Conservation (phyloP, 768 basidiomycete species). For the Cystobasidium ongulense region DNA sequence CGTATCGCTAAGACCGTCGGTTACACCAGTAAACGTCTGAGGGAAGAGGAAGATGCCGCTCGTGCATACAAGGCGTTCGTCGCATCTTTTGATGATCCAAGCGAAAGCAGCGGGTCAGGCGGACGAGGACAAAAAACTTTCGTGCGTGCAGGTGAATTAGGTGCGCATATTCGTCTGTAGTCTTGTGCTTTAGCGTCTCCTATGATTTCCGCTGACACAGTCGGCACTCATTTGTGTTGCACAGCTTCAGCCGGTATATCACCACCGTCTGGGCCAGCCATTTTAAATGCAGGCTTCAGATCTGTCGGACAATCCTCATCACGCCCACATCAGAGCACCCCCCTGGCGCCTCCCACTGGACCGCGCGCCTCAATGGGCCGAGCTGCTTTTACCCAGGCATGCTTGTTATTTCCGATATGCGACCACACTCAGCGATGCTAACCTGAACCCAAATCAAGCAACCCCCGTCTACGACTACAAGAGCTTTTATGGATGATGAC, state of each 20-base stretch:
- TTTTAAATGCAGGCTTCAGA: background rate
- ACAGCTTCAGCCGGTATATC: slow-evolving; percentile 41
- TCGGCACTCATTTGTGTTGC: no score
- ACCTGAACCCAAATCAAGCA: slow-evolving; percentile 14
- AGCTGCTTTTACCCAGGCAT: slow-evolving; percentile 15
- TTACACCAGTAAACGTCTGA: slow-evolving; percentile 48
- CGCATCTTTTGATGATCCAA: slow-evolving; percentile 72
- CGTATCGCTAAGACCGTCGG: slow-evolving; percentile 69
- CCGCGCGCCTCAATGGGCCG: slow-evolving; percentile 13
- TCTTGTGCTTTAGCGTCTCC: no score
- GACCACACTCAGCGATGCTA: background rate
- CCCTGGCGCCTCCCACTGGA: background rate
- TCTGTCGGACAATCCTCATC: slow-evolving; percentile 12
- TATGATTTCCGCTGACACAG: no score
- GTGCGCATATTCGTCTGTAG: no score
- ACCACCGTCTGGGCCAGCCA: slow-evolving; percentile 34
- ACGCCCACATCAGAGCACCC: background rate
- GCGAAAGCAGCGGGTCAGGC: slow-evolving; percentile 40
- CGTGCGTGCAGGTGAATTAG: slow-evolving; percentile 50
- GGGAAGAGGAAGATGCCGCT: slow-evolving; percentile 44
- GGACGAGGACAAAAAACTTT: slow-evolving; percentile 56
- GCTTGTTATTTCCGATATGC: background rate
- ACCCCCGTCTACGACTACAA: background rate
- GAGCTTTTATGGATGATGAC: slow-evolving; percentile 31
- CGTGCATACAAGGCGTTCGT: slow-evolving; percentile 62